Conservation (phyloP, 495 filamentous ascomycete species). For the Talaromyces trachyspermus region DNA sequence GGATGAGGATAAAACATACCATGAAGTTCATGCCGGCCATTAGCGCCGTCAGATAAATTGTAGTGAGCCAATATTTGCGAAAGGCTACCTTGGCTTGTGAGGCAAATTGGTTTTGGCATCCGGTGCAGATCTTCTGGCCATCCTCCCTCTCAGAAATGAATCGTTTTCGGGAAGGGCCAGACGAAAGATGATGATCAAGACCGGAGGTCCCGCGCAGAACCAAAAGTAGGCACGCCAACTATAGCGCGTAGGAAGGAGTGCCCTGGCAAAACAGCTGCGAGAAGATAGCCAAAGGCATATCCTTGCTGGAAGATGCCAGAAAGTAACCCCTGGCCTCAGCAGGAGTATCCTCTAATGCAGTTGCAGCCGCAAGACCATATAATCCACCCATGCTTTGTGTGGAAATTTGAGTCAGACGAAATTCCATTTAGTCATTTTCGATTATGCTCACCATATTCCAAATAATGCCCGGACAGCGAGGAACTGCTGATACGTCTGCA, state of each 20-base stretch:
- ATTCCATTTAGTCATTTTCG: too few relatives aligned
- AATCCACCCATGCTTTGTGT: slow-evolving; percentile 73
- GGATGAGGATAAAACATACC: too few relatives aligned
- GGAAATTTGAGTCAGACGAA: too few relatives aligned
- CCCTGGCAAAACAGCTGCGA: slow-evolving; percentile 62
- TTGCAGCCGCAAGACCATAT: slow-evolving; percentile 74
- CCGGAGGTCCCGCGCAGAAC: slow-evolving; percentile 65
- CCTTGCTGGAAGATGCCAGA: slow-evolving; percentile 73
- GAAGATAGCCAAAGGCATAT: slow-evolving; percentile 67
- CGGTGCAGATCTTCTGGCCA: slow-evolving; percentile 57
- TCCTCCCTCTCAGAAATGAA: slow-evolving; percentile 57
- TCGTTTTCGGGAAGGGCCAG: slow-evolving; percentile 58
- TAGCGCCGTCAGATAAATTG: slow-evolving; percentile 33
- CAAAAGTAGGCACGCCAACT: slow-evolving; percentile 66
- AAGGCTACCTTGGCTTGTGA: slow-evolving; percentile 22
- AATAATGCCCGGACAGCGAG: slow-evolving; percentile 63
- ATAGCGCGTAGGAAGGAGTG: slow-evolving; percentile 55
- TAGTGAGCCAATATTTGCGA: background rate
- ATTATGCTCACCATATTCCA: too few relatives aligned
- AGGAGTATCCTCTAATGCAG: slow-evolving; percentile 73
- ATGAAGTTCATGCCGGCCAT: slow-evolving; percentile 48
- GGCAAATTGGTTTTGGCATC: slow-evolving; percentile 63
- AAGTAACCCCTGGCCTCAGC: slow-evolving; percentile 63
- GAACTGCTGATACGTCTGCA: slow-evolving; percentile 57
- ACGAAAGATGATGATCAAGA: slow-evolving; percentile 65